phyloP scores from a whole-genome alignment of 768 basidiomycete genomes.

The Ramaria sp. region DNA sequence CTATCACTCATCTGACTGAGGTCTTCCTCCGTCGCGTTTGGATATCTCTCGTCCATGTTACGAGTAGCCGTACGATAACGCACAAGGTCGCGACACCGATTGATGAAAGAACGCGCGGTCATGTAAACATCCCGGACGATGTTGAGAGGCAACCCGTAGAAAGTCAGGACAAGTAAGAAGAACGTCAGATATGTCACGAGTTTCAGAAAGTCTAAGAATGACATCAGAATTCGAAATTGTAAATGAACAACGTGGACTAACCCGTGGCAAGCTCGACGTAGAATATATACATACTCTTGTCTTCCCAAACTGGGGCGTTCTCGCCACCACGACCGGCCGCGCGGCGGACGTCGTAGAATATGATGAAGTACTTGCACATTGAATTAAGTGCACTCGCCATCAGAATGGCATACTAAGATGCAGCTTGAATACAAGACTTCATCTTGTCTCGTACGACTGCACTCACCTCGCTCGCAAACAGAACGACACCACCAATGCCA shows the following conservation, averaged over 20 bases:
- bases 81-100: slow-evolving; percentile 76
- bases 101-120: slow-evolving; percentile 86
- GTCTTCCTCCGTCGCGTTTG: slow-evolving; percentile 83
- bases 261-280: slow-evolving; percentile 90
- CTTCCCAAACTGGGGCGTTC: slow-evolving; percentile 89
- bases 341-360: slow-evolving; percentile 69
- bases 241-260: slow-evolving; percentile 24
- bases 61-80: slow-evolving; percentile 90
- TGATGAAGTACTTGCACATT: slow-evolving; percentile 74
- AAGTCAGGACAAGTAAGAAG: slow-evolving; percentile 88
- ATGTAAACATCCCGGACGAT: slow-evolving; percentile 96
- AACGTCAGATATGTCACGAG: slow-evolving; percentile 86
- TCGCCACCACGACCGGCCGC: slow-evolving; percentile 71
- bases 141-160: slow-evolving; percentile 92
- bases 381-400: slow-evolving; percentile 72
- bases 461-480: slow-evolving; percentile 89
- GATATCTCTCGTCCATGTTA: slow-evolving; percentile 94
- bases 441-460: background rate
- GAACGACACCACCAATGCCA: slow-evolving; percentile 83
- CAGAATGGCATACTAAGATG: slow-evolving; percentile 71
- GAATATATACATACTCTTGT: slow-evolving; percentile 95
- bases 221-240: background rate
- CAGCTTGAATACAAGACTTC: background rate
- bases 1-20: slow-evolving; percentile 71
- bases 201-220: slow-evolving; percentile 74